These are phyloP conservation scores for Bacterosira constricta DNA, from an alignment of 108 stramenopile species.

Conservation along the genomic window DNA sequence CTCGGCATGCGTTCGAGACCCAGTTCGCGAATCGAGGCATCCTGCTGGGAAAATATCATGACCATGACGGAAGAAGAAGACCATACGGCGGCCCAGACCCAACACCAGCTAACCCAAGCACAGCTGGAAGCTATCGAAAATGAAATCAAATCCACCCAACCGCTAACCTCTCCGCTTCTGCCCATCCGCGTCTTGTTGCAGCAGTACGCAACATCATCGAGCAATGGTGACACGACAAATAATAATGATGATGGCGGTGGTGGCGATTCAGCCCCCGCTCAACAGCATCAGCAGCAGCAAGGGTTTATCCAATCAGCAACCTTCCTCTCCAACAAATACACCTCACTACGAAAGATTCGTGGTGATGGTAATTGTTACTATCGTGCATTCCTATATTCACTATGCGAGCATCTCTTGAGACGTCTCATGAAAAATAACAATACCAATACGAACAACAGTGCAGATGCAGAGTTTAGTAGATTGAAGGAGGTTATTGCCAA, in stretches of 20 bases:
- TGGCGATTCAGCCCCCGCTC: neutral
- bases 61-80: neutral
- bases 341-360: slow-evolving; percentile 69
- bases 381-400: slow-evolving; percentile 85
- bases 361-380: slow-evolving; percentile 98
- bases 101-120: slow-evolving; percentile 54
- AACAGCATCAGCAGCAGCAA: too few species aligned
- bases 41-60: neutral
- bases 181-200: slow-evolving; percentile 48
- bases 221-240: neutral
- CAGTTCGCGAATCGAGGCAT: too few species aligned
- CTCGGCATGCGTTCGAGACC: too few species aligned
- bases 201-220: slow-evolving; percentile 10
- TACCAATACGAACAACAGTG: neutral
- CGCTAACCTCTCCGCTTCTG: slow-evolving; percentile 60
- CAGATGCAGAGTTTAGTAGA: slow-evolving; percentile 22
- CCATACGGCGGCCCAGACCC: neutral
- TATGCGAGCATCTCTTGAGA: slow-evolving; percentile 69
- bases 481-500: slow-evolving; percentile 17
- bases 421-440: neutral
- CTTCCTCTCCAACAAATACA: slow-evolving; percentile 58
- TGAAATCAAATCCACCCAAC: slow-evolving; percentile 68
- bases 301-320: slow-evolving; percentile 57
- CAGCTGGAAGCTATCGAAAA: slow-evolving; percentile 71
- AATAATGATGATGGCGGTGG: slow-evolving; percentile 7